Base-by-base conservation (phyloP, 148 eudicot genomes). In the Cornus suecica region DNA sequence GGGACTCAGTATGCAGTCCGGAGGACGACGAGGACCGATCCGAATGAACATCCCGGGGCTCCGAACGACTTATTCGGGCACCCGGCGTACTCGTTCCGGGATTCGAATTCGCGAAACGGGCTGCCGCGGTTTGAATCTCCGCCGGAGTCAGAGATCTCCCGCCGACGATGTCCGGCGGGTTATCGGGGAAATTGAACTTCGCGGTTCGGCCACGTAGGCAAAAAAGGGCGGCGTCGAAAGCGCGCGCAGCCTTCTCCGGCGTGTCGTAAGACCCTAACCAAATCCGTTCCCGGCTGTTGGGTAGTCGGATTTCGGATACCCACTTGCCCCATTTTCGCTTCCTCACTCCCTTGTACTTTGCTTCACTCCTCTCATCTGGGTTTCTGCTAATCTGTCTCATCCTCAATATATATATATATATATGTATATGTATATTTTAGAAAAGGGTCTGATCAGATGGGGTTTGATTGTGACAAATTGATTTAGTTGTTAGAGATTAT, bases 261-360 rank as follows among this genome's bases (percentile, higher is more conserved):
- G 91, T 31, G 69, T 89, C 87, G 66, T 78, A 92, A 0, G 97
- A 92, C 0, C 98, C 98, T 4, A 94, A 29, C 98, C 98, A 94
- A 10, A 94, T 94, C 48, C 98, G 71, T 30, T 92, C 96, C 11
- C 98, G 84, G 73, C 97, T 84, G 54, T 94, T 86, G 0, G 98
- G 98, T 0, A 92, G 80, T 8, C 98, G 88, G 34, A 94, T 86
- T 52, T 94, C 98, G 10, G 97, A 94, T 3, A 94, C 97, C 82
- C 85, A 94, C 42, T 94, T 94, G 0, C 98, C 98, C 98, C 98
- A 94, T 60, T 92, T 92, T 73, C 98, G 73, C 92, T 86, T 86
- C 27, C 98, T 56, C 10, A 94, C 98, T 1, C 98, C 98, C 71
- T 74, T 92, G 73, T 86, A 94, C 80, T 90, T 90, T 5, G 70